Base-by-base conservation (phyloP, 805 yeast genomes). In the Ogataea methylovora region DNA sequence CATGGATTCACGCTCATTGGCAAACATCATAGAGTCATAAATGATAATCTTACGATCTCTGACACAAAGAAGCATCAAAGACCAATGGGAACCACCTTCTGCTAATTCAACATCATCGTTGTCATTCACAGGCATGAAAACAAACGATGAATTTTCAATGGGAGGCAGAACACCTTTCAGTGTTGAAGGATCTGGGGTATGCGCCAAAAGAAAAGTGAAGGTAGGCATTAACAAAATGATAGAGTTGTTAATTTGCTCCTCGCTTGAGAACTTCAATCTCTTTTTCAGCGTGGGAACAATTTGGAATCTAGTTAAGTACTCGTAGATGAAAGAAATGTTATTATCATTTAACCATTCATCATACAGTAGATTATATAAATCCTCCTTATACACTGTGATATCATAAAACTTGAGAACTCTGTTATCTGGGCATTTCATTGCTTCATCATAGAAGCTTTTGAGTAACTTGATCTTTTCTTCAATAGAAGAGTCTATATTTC, bases 41-140 rank as follows among this genome's bases (percentile, higher is more conserved):
- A 79, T 59, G 16, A 61, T 63, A 3, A 78, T 69, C 22, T 56
- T 61, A 13, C 60, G 56, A 27, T 73, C 79, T 11, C 67, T 53
- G 8, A 69, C 41, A 23, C 69, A 65, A 6, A 77, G 60, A 12
- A 82, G 65, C 11, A 78, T 64, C 12, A 84, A 55, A 1, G 84
- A 76, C 92, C 94, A 83, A 55, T 84, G 92, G 30, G 76, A 76
- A 1, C 90, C 92, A 13, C 79, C 77, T 40, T 74, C 82, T 2
- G 69, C 73, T 1, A 59, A 58, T 30, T 69, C 79, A 27, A 75
- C 60, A 35, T 76, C 80, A 30, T 69, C 79, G 39, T 73, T 76
- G 48, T 74, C 81, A 51, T 80, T 83, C 20, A 81, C 61, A 0
- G 90, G 92, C 26, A 81, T 51, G 41, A 84, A 81, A 1, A 83